phyloP scores from a whole-genome alignment of 2,329 filamentous ascomycete species.

The Phaeophleospora eucalypticola region DNA sequence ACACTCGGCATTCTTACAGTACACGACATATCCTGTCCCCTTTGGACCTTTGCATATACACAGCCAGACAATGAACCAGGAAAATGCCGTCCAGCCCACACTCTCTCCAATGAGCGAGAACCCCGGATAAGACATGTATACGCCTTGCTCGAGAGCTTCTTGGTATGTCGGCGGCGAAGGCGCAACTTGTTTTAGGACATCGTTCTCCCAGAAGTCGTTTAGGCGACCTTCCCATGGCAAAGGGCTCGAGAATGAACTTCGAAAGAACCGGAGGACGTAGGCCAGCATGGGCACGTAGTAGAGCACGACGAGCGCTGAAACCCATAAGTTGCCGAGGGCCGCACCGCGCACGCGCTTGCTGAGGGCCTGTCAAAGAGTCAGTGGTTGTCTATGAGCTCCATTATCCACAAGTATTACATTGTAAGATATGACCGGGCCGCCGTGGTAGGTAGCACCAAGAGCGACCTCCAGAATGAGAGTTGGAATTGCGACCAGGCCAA shows the following conservation, averaged over 20 bases:
- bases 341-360: slow-evolving; percentile 51
- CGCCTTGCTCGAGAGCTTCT: slow-evolving; percentile 32
- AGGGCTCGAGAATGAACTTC: slow-evolving; percentile 52
- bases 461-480: slow-evolving; percentile 54
- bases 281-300: slow-evolving; percentile 56
- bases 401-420: no score
- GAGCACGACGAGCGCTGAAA: slow-evolving; percentile 52
- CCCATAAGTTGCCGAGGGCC: slow-evolving; percentile 50
- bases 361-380: no score
- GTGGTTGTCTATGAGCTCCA: no score
- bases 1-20: no score
- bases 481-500: slow-evolving; percentile 55
- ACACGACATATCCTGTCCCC: slow-evolving; percentile 56
- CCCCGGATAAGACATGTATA: slow-evolving; percentile 50
- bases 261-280: slow-evolving; percentile 59
- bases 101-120: slow-evolving; percentile 51
- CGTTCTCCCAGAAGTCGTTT: no score
- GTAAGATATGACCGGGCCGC: slow-evolving; percentile 22
- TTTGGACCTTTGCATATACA: slow-evolving; percentile 54
- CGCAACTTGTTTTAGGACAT: slow-evolving; percentile 41
- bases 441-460: slow-evolving; percentile 51
- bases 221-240: slow-evolving; percentile 51
- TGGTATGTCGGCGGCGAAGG: slow-evolving; percentile 17
- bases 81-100: slow-evolving; percentile 55
- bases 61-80: slow-evolving; percentile 58